Evolutionary conservation across 1,284 basidiomycete genomes (phyloP).

Genomic region (Sanghuangporus baumii): DNA sequence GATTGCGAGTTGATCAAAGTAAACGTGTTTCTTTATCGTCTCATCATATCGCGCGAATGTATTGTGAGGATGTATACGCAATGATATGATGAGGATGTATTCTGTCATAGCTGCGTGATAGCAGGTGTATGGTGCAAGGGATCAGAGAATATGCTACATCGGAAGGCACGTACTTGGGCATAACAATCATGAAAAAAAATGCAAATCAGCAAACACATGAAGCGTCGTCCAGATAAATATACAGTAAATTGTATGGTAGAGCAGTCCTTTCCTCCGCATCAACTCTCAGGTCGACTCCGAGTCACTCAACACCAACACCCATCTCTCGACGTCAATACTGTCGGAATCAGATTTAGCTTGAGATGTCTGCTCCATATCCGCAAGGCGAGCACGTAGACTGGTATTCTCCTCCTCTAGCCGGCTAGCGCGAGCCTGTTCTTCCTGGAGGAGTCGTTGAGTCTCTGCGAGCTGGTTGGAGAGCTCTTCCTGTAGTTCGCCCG

Average conservation of each 20-base stretch:
- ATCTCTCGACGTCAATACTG: no score
- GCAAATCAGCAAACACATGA: no score
- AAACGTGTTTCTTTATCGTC: no score
- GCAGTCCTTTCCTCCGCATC: background rate
- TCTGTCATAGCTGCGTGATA: background rate
- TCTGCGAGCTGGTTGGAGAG: constrained; percentile 41
- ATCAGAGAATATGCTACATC: background rate
- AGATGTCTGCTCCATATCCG: no score
- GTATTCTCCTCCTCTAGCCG: constrained; percentile 34
- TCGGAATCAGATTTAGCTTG: no score
- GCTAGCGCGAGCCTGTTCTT: constrained; percentile 32
- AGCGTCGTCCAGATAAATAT: no score
- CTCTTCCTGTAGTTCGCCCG: constrained; percentile 61
- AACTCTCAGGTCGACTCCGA: background rate
- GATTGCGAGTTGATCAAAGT: background rate
- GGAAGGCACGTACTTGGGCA: background rate
- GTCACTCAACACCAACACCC: no score
- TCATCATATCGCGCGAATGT: no score
- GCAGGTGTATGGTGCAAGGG: background rate
- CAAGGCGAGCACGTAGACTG: constrained; percentile 32
- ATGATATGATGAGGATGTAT: no score
- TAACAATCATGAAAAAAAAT: background rate
- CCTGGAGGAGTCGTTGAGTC: constrained; percentile 41
- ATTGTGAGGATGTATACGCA: no score
- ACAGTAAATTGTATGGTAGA: no score